Evolutionary conservation across 768 basidiomycete species (phyloP).

Genomic region (Lentinula sp.): DNA sequence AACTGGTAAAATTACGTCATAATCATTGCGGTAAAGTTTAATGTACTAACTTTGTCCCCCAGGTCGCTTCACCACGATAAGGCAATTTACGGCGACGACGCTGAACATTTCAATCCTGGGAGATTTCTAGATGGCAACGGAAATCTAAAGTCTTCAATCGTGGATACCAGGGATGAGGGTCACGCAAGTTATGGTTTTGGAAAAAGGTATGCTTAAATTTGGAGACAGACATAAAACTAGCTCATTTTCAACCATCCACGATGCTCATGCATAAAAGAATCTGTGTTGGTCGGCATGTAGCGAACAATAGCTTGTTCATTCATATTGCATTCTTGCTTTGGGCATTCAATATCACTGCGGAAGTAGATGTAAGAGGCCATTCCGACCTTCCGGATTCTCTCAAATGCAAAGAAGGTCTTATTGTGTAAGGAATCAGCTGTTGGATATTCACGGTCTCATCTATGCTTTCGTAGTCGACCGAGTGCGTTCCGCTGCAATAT

Average conservation of each 20-base stretch:
- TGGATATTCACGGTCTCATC: not conserved
- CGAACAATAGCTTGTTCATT: constrained; percentile 23
- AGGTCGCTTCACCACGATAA: not conserved
- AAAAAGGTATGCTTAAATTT: constrained; percentile 1
- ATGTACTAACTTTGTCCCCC: not conserved
- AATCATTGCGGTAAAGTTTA: not conserved
- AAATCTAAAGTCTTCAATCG: not conserved
- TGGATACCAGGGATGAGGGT: constrained; percentile 13
- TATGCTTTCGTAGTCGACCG: not conserved
- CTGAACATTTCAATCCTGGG: not conserved
- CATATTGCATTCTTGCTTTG: constrained; percentile 21
- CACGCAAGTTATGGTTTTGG: constrained; percentile 20
- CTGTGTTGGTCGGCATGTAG: constrained; percentile 23
- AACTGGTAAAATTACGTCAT: not conserved
- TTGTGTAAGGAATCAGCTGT: not conserved
- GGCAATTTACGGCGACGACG: not conserved
- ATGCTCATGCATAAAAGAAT: not conserved
- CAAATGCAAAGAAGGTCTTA: not conserved
- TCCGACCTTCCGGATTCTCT: not conserved
- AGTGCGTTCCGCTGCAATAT: too few species aligned
- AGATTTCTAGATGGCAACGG: not conserved
- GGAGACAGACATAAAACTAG: not conserved
- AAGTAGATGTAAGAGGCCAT: not conserved
- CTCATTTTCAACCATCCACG: not conserved
- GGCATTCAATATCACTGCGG: constrained; percentile 3